Base-by-base conservation (phyloP, 495 filamentous ascomycete genomes). In the Hypoxylon fuscum region DNA sequence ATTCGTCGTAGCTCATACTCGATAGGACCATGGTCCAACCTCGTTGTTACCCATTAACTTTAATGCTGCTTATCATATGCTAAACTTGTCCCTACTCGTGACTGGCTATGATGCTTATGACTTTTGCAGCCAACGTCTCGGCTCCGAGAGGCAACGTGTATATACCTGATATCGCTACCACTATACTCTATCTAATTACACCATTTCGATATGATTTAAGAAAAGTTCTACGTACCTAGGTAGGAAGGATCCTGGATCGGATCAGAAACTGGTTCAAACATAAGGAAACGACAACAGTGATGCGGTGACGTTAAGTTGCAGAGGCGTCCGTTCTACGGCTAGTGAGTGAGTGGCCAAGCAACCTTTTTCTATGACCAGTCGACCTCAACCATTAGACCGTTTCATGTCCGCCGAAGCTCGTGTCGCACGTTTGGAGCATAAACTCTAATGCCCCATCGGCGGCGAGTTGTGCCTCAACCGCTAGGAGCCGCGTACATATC, bases 351-450 rank as follows among this genome's bases (percentile, higher is more conserved):
- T 18, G 21, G 32, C n/a, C n/a, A 25, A 31, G 41, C 32, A 25
- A 14, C 7, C 9, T 9, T 44, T 51, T 64, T 64, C 55, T 60
- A 55, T 55, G 55, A 65, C 55, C 40, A 46, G 38, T 65, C 37
- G 44, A 66, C 50, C 40, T 60, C 21, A 27, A 27, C 25, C 25
- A 8, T 27, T 27, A 17, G 23, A 15, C 21, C 35, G 51, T 65
- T 55, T 65, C 49, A 45, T 51, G 15, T 34, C 5, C 17, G 15
- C 38, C 44, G 8, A 40, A 20, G 47, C n/a, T 15, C 38, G 48
- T 20, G 20, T 22, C 50, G 62, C 50, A 65, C 62, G 50, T 65
- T 60, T 55, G 32, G 51, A 58, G 55, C 34, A 10, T 5, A 29
- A 66, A 66, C 50, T 42, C 59, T 62, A 62, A 56, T 25, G 22